Conservation (phyloP, 2,329 filamentous ascomycete species). For the Aaosphaeria pasadenensis region DNA sequence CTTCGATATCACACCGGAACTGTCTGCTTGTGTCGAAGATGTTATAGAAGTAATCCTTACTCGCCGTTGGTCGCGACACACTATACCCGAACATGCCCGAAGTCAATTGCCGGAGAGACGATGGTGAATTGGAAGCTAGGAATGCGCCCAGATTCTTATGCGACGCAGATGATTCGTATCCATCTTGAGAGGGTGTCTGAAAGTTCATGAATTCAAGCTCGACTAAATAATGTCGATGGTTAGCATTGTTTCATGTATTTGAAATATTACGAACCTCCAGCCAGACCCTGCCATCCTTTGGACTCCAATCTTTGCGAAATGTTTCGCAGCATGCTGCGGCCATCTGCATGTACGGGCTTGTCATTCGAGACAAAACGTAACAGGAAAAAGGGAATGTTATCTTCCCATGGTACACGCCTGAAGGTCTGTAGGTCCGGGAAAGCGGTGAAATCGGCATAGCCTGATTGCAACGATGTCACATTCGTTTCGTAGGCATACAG, state of each 20-base stretch:
- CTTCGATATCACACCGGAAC: constrained; percentile 76
- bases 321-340: not conserved
- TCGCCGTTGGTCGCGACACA: not conserved
- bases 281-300: not conserved
- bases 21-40: constrained; percentile 72
- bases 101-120: not conserved
- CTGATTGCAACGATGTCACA: constrained; percentile 68
- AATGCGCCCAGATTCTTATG: constrained; percentile 56
- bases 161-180: constrained; percentile 77
- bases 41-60: constrained; percentile 76
- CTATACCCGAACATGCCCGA: not conserved
- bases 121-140: not conserved
- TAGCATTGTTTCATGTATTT: too few species aligned
- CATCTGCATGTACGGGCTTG: not conserved
- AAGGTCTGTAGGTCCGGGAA: constrained; percentile 71
- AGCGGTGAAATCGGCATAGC: constrained; percentile 77
- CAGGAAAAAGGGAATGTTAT: constrained; percentile 75
- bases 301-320: not conserved
- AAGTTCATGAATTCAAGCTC: constrained; percentile 3
- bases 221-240: not conserved
- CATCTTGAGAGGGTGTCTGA: constrained; percentile 54
- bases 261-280: not conserved
- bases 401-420: constrained; percentile 81
- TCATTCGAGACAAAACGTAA: constrained; percentile 72
- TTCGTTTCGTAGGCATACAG: constrained; percentile 82